A percentile compares a stretch with the other conserved stretches of the same genome.
Conservation (phyloP, 1,284 basidiomycete genomes). For the Phlebopus sp. region DNA sequence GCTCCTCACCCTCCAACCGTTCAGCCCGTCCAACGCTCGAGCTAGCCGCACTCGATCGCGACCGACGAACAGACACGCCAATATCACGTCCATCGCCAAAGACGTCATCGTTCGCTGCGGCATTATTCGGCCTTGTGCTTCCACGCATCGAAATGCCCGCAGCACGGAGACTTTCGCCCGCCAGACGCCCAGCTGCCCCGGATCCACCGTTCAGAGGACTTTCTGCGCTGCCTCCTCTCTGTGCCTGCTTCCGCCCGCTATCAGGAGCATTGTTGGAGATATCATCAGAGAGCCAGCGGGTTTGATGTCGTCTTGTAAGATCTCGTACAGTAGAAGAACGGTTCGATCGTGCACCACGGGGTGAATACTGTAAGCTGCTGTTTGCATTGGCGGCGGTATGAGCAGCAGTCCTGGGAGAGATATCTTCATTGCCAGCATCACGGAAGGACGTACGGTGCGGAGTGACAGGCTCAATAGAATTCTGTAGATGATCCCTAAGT, state of each 20-base stretch:
- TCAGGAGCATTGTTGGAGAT: constrained; percentile 23
- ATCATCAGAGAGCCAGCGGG: constrained; percentile 50
- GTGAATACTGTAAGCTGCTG: constrained; percentile 24
- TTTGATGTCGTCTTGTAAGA: constrained; percentile 45
- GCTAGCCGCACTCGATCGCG: constrained; percentile 14
- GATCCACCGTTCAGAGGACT: constrained; percentile 43
- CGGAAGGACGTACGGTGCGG: constrained; percentile 17
- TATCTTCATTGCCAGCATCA: constrained; percentile 19
- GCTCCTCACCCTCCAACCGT: constrained; percentile 27
- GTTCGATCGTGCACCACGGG: constrained; percentile 32
- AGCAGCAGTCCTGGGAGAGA: constrained; percentile 18
- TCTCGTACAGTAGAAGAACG: constrained; percentile 46
- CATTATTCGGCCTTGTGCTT: constrained; percentile 13
- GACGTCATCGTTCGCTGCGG: constrained; percentile 36
- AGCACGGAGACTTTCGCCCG: constrained; percentile 68
- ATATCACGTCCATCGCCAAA: constrained; percentile 30
- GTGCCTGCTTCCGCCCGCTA: constrained; percentile 43
- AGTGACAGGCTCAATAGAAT: constrained; percentile 26
- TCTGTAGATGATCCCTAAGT: constrained; percentile 9
- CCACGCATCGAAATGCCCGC: constrained; percentile 56
- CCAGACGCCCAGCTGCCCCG: constrained; percentile 48
- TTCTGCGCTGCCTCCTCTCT: constrained; percentile 65
- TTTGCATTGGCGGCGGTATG: constrained; percentile 21
- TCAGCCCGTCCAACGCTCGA: constrained; percentile 12
- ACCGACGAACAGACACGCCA: constrained; percentile 12